phyloP scores from a whole-genome alignment of 1,284 basidiomycete species.

The Fistulinella cinereoalba region DNA sequence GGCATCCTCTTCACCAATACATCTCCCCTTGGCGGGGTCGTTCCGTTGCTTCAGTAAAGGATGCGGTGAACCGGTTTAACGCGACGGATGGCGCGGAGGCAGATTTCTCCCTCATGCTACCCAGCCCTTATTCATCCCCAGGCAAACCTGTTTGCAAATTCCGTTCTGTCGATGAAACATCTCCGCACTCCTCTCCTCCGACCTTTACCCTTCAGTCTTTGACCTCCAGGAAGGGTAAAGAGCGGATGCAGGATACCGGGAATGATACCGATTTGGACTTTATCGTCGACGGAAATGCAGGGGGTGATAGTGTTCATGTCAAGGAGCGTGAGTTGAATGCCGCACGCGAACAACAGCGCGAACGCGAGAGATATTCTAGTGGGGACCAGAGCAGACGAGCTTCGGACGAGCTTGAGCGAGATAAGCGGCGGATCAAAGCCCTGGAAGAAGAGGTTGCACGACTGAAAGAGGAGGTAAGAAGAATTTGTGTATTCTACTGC shows the following conservation, averaged over 20 bases:
- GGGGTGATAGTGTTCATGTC: slow-evolving; percentile 47
- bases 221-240: slow-evolving; percentile 50
- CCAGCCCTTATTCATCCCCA: slow-evolving; percentile 33
- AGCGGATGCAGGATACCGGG: slow-evolving; percentile 33
- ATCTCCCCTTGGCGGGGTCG: slow-evolving; percentile 32
- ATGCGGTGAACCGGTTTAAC: slow-evolving; percentile 44
- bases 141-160: slow-evolving; percentile 11
- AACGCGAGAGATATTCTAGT: slow-evolving; percentile 35
- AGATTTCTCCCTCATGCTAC: slow-evolving; percentile 41
- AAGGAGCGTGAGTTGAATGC: slow-evolving; percentile 59
- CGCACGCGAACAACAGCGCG: slow-evolving; percentile 46
- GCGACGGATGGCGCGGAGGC: slow-evolving; percentile 31
- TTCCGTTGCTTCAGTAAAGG: slow-evolving; percentile 39
- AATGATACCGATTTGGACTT: slow-evolving; percentile 20
- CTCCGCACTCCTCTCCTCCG: not conserved
- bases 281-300: slow-evolving; percentile 39
- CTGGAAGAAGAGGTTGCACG: slow-evolving; percentile 65
- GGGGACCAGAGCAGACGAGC: slow-evolving; percentile 21
- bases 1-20: slow-evolving; percentile 25
- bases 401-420: slow-evolving; percentile 46
- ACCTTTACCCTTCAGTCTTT: not conserved
- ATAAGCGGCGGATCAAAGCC: slow-evolving; percentile 60
- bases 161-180: slow-evolving; percentile 6
- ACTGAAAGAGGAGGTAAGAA: slow-evolving; percentile 60
- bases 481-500: slow-evolving; percentile 1